Base-by-base conservation (phyloP, 2,329 filamentous ascomycete genomes). In the Pseudocercospora crystallina region DNA sequence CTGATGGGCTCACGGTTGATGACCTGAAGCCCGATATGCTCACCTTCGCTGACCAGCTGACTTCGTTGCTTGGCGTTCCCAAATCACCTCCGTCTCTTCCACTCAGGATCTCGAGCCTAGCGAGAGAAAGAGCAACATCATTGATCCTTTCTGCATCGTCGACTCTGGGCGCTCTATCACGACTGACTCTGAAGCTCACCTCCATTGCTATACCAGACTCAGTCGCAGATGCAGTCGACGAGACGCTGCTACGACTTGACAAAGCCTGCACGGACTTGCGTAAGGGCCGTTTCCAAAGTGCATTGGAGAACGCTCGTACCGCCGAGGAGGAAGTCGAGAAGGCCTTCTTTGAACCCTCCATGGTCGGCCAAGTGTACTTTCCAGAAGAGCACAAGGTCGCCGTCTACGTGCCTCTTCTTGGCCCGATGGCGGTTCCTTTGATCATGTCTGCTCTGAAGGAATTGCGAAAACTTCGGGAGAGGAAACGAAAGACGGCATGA, bases 331-430 rank as follows among this genome's bases (percentile, higher is more conserved):
- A 95, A 66, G 92, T 90, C 0, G 94, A 99, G 69, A 84, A 87
- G 54, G 92, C 92, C 0, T 99, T 99, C 71, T 99, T 99, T 61
- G 94, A 99, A 72, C 95, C 95, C 73, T 95, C 89, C 65, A 99
- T 99, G 94, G 94, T 99, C 10, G 94, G 91, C 0, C 94, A 97
- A 73, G 85, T 97, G 2, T 99, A 97, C 71, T 99, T 99, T 70
- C 94, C 94, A 0, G 94, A 99, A 65, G 94, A 99, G 73, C 94
- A 99, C 71, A 99, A 97, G 71, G 83, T 99, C 17, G 94, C 94
- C 0, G 94, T 99, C 1, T 99, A 99, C 68, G 73, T 99, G 62
- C 94, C 94, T 1, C 74, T 99, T 9, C 73, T 99, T 35, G 94
- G 94, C 0, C 94, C 94, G 0, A 84, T 97, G 35, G 90, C 89